phyloP scores from a whole-genome alignment of 2,329 filamentous ascomycete species.

The Colletotrichum sp. region DNA sequence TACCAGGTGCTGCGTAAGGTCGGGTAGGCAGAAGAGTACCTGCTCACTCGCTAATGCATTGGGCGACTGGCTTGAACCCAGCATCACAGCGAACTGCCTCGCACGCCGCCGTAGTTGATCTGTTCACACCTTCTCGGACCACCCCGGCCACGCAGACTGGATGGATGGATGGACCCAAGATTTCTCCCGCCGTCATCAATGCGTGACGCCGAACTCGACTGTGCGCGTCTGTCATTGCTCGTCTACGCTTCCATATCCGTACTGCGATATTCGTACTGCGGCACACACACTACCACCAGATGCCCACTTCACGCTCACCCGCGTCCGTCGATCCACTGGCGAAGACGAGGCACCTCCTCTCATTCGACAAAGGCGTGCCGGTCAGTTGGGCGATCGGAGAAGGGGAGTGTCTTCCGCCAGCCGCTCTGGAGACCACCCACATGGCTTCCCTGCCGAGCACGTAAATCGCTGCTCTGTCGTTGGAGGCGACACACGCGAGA shows the following conservation, averaged over 20 bases:
- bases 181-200: neutral
- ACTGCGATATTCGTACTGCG: neutral
- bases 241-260: neutral
- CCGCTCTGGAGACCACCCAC: slow-evolving; percentile 8
- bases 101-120: neutral
- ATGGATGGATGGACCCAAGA: neutral
- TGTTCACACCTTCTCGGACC: neutral
- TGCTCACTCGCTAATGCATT: too few species aligned
- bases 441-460: slow-evolving; percentile 12
- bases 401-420: neutral
- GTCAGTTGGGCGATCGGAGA: neutral
- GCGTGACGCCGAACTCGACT: neutral
- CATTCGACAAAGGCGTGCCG: neutral
- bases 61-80: neutral
- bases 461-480: neutral
- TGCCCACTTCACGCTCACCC: neutral
- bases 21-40: too few species aligned
- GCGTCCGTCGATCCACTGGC: neutral
- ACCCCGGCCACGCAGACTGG: neutral
- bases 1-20: too few species aligned
- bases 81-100: neutral
- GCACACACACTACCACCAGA: neutral
- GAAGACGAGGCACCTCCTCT: neutral
- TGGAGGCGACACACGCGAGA: neutral
- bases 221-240: neutral